Base-by-base conservation (phyloP, 768 basidiomycete species). In the Naganishia antarctica region DNA sequence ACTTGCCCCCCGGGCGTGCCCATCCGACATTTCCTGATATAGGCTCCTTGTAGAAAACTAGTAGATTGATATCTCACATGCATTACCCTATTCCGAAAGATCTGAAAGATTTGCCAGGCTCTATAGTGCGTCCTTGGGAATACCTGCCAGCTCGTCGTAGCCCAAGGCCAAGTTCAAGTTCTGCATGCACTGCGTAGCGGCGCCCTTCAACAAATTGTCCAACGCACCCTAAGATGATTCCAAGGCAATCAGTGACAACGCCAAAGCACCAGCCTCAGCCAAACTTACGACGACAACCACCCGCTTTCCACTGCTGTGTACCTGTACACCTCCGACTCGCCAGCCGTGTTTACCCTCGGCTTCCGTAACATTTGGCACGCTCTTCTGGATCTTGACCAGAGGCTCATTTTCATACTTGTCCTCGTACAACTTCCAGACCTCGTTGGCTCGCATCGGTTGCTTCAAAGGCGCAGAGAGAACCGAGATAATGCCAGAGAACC, bases 101-200 rank as follows among this genome's bases (percentile, higher is more conserved):
- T 7, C 37, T 40, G 7, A 40, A 7, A 40, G 46, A 47, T n/a
- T 26, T n/a, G n/a, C n/a, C n/a, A n/a, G n/a, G n/a, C n/a, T 57
- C 61, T 71, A 76, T 59, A 76, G 66, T 31, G 69, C 64, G 65
- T 77, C 73, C 16, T 68, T 49, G 0, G 87, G 85, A 65, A 93
- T 90, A 2, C 91, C 91, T 4, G 84, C 84, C 68, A 84, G 86
- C 71, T 93, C 91, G 61, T 90, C 88, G 68, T 87, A 89, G 8
- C 91, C 91, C 34, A 96, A 82, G 2, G 89, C 86, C 58, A 94
- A 81, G 79, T 94, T 96, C 74, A 96, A 79, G 76, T 96, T 96
- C 87, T 92, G 70, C 67, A 99, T 75, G 77, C 94, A 97, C 78
- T 99, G 96, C n/a, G 94, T 98, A 18, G 96, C 96, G 53, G 96